Base-by-base conservation (phyloP, 179 eudicot genomes). In the Sideroxylon spinosum region DNA sequence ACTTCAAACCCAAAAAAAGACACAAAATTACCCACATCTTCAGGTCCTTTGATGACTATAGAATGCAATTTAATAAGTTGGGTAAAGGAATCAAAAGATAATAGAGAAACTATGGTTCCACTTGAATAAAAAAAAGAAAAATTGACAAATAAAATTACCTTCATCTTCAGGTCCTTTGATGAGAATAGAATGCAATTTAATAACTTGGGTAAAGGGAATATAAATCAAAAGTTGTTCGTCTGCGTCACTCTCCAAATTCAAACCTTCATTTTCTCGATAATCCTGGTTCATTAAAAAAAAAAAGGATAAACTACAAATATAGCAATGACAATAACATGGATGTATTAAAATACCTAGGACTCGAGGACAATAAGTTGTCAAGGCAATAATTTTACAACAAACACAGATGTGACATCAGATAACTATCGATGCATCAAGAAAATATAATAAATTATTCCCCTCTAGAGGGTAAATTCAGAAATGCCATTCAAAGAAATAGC, bases 261-360 rank as follows among this genome's bases (percentile, higher is more conserved):
- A 85, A 29, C 98, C 97, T 75, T 93, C 98, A 83, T 95, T 98
- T 87, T 95, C 98, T 76, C 98, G 88, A 78, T 95, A 95, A 68
- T 95, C 98, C 98, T 95, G 84, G 53, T 75, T 66, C 76, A 86
- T 73, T n/a, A n/a, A n/a, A n/a, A 9, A 80, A 46, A 63, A 76
- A 5, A 57, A 75, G 63, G 26, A 74, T 37, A 50, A 68, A 66
- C 23, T 9, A 25, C 8, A 50, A 17, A 11, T 13, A 17, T 75
- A 44, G 50, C 6, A 48, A 75, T 10, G 19, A 25, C 44, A 11
- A 22, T 16, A 46, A 65, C 9, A 59, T 1, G 9, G 9, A 55
- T 65, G 60, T 14, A 69, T 23, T 12, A 76, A 75, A 14, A 56
- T 23, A 20, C 20, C 8, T 52, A 26, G 61, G 61, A 53, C 53